A percentile compares a stretch with the other conserved stretches of the same genome.
These are phyloP conservation scores for Conticribra guillardii DNA, from an alignment of 108 stramenopile genomes.

Conservation along the genomic window DNA sequence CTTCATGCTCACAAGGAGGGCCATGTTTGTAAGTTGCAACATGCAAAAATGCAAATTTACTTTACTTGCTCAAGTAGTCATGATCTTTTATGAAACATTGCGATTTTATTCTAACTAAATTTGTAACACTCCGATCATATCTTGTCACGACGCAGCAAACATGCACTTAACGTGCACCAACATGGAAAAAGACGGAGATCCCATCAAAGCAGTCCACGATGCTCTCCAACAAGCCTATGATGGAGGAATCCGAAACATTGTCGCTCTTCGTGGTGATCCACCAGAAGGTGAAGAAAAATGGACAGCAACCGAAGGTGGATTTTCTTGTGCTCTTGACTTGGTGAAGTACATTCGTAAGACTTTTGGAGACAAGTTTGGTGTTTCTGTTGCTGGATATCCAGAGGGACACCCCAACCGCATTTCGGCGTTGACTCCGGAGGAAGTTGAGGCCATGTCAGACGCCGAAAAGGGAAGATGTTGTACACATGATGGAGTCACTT, in stretches of 20 bases:
- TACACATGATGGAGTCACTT: conserved; percentile 81
- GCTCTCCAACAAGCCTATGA: conserved; percentile 83
- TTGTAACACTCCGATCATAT: no score
- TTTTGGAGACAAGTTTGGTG: conserved; percentile 92
- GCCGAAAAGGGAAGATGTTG: conserved; percentile 83
- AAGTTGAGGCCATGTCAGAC: conserved; percentile 76
- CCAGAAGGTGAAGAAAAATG: conserved; percentile 96
- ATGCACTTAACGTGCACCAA: conserved; percentile 99
- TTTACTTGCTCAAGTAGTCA: no score
- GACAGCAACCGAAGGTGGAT: conserved; percentile 95
- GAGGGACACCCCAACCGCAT: conserved; percentile 98
- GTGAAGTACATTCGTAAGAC: conserved; percentile 93
- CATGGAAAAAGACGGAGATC: conserved; percentile 90
- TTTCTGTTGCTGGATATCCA: conserved; percentile 98
- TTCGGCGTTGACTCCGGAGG: conserved; percentile 69
- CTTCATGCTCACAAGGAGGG: conserved; percentile 83
- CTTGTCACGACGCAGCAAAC: conserved; percentile 77
- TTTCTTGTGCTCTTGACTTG: conserved; percentile 97
- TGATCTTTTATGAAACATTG: no score
- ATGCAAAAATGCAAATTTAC: no score
- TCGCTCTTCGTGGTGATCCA: conserved; percentile 99
- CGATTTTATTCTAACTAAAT: no score
- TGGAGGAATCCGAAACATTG: conserved; percentile 97
- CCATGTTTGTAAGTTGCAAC: conserved; percentile 65
- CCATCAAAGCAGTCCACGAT: conserved; percentile 79